phyloP scores from a whole-genome alignment of 2,329 filamentous ascomycete species.

The Sarocladium strictum region DNA sequence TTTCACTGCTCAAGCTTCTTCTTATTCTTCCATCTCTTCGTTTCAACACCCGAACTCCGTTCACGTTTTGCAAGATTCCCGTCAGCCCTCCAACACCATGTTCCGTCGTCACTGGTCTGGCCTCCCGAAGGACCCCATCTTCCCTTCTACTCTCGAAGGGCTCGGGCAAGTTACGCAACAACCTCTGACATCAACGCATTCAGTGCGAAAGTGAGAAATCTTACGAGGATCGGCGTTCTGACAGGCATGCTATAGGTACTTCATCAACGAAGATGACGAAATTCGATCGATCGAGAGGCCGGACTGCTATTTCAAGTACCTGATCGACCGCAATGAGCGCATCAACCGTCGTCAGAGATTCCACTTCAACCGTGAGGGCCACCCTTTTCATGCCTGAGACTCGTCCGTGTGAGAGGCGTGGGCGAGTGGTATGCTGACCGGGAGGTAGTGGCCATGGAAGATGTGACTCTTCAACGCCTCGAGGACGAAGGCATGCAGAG shows the following conservation, averaged over 20 bases:
- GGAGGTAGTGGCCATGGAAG: constrained; percentile 52
- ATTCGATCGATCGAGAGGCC: constrained; percentile 65
- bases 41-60: no score
- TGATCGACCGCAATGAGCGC: constrained; percentile 65
- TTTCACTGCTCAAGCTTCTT: neutral
- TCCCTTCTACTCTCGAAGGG: constrained; percentile 56
- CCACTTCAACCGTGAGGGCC: constrained; percentile 61
- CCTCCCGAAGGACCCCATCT: constrained; percentile 65
- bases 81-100: constrained; percentile 38
- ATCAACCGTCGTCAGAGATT: constrained; percentile 72
- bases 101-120: constrained; percentile 65
- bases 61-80: no score
- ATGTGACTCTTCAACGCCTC: constrained; percentile 58
- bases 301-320: constrained; percentile 67
- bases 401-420: neutral
- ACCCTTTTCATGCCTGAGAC: neutral
- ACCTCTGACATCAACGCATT: no score
- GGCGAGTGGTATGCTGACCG: neutral
- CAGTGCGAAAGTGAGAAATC: neutral
- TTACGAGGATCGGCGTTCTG: neutral
- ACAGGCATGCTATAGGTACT: constrained; percentile 72
- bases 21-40: neutral
- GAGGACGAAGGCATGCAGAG: constrained; percentile 51
- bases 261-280: constrained; percentile 69
- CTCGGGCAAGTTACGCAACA: constrained; percentile 76